Percentiles rank a stretch among this genome's conserved stretches.
These are phyloP conservation scores for Grosmannia huntii DNA, from an alignment of 2,329 filamentous ascomycete species.

Conservation along the genomic window DNA sequence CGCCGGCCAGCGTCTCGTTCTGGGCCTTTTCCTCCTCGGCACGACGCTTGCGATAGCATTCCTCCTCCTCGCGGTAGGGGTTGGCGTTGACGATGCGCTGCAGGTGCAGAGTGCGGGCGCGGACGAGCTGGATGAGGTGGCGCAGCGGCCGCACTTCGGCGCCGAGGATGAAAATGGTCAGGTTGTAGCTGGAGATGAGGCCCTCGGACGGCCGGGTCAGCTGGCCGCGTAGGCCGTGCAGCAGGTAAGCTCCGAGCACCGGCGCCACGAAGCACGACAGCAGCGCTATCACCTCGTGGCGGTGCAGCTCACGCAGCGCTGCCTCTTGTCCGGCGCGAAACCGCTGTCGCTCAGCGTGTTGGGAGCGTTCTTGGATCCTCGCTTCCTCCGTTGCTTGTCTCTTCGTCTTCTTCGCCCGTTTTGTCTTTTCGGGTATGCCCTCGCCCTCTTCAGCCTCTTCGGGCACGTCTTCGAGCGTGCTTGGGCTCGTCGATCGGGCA, in stretches of 20 bases:
- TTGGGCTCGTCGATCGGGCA: neutral
- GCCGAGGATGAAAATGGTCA: conserved; percentile 78
- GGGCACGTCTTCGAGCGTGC: conserved; percentile 28
- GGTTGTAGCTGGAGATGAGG: conserved; percentile 82
- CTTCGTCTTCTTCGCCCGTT: neutral
- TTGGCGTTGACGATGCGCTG: conserved; percentile 56
- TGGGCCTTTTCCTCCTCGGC: conserved; percentile 20
- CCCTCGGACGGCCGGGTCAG: conserved; percentile 75
- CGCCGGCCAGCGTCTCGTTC: conserved; percentile 31
- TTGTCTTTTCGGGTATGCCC: no score
- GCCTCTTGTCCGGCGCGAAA: conserved; percentile 12
- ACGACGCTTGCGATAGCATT: conserved; percentile 8
- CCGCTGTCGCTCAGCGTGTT: conserved; percentile 15
- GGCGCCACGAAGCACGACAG: conserved; percentile 69
- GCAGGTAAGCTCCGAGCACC: conserved; percentile 63
- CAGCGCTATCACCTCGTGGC: conserved; percentile 64
- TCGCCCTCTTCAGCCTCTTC: conserved; percentile 27
- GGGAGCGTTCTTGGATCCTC: neutral
- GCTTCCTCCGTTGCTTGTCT: neutral
- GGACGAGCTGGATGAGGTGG: conserved; percentile 69
- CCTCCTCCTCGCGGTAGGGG: conserved; percentile 22
- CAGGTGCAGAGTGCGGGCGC: conserved; percentile 66
- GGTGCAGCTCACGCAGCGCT: conserved; percentile 52
- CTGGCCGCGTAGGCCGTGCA: conserved; percentile 70
- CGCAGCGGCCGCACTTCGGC: conserved; percentile 75